These are phyloP conservation scores for Tuber brumale DNA, from an alignment of 495 filamentous ascomycete genomes.

Conservation along the genomic window DNA sequence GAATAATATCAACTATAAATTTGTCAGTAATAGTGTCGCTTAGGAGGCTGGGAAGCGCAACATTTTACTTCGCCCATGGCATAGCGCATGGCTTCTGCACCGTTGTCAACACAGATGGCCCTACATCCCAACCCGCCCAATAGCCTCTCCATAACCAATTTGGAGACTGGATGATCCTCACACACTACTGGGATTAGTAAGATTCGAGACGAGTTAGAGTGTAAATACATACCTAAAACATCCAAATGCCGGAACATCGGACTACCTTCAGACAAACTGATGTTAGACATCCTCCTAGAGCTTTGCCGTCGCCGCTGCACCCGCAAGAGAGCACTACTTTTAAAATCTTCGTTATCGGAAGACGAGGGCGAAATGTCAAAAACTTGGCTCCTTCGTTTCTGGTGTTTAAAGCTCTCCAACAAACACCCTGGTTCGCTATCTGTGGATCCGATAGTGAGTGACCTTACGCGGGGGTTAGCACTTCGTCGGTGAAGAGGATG, in stretches of 20 bases:
- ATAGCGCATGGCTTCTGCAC: constrained; percentile 81
- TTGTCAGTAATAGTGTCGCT: constrained; percentile 12
- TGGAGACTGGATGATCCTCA: constrained; percentile 96
- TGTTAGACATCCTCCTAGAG: constrained; percentile 82
- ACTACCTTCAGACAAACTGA: constrained; percentile 64
- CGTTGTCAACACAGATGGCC: constrained; percentile 84
- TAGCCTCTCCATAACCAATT: constrained; percentile 92
- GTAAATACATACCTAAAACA: constrained; percentile 52
- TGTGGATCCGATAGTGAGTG: constrained; percentile 89
- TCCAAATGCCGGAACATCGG: constrained; percentile 86
- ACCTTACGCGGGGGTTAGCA: constrained; percentile 59
- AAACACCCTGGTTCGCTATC: constrained; percentile 64
- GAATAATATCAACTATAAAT: constrained; percentile 79
- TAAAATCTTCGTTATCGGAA: constrained; percentile 91
- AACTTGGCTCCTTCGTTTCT: constrained; percentile 87
- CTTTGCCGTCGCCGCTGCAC: constrained; percentile 89
- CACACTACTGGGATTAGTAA: constrained; percentile 56
- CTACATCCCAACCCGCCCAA: constrained; percentile 92
- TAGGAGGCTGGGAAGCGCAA: constrained; percentile 8
- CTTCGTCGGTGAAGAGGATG: constrained; percentile 43
- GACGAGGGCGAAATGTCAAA: constrained; percentile 96
- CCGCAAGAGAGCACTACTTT: constrained; percentile 83
- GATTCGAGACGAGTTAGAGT: background rate
- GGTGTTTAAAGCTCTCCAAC: constrained; percentile 63
- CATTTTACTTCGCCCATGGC: constrained; percentile 83